Evolutionary conservation across 164 flowering plant species (phyloP).

Genomic region (Brasenia schreberi): DNA sequence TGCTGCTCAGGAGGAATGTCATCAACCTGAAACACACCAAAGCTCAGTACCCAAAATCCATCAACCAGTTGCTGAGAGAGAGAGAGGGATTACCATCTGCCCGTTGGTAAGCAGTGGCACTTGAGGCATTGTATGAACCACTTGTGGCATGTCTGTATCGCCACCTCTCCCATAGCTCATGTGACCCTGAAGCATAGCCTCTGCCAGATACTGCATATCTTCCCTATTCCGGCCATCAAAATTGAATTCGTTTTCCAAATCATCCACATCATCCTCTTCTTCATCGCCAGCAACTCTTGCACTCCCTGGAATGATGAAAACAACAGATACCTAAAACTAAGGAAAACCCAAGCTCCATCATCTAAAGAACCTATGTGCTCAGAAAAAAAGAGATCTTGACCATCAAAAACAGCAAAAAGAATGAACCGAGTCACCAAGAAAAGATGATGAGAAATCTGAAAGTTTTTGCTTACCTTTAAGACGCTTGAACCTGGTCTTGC

Average conservation of each 20-base stretch:
- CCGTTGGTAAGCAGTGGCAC: slow-evolving; percentile 30
- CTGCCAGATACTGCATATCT: slow-evolving; percentile 23
- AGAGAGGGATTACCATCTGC: slow-evolving; percentile 19
- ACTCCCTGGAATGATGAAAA: slow-evolving; percentile 26
- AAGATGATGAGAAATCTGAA: not conserved
- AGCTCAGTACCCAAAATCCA: not conserved
- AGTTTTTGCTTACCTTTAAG: too few species aligned
- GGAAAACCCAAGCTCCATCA: not conserved
- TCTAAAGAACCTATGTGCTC: not conserved
- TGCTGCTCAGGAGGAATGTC: slow-evolving; percentile 43
- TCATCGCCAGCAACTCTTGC: slow-evolving; percentile 56
- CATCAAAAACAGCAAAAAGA: not conserved
- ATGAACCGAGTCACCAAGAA: not conserved
- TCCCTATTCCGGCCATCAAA: slow-evolving; percentile 17
- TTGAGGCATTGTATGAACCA: slow-evolving; percentile 28
- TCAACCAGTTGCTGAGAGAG: not conserved
- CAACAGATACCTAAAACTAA: not conserved
- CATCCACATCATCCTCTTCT: slow-evolving; percentile 50
- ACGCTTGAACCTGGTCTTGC: slow-evolving; percentile 40
- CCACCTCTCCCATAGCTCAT: slow-evolving; percentile 28
- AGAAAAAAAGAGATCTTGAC: not conserved
- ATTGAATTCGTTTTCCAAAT: slow-evolving; percentile 46
- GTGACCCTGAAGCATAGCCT: slow-evolving; percentile 27
- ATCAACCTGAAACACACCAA: slow-evolving; percentile 24
- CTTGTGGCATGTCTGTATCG: slow-evolving; percentile 24